Evolutionary conservation across 768 basidiomycete species (phyloP), one percentile per base, ranked within the genome.

Genomic region (Cystofilobasidium macerans): DNA sequence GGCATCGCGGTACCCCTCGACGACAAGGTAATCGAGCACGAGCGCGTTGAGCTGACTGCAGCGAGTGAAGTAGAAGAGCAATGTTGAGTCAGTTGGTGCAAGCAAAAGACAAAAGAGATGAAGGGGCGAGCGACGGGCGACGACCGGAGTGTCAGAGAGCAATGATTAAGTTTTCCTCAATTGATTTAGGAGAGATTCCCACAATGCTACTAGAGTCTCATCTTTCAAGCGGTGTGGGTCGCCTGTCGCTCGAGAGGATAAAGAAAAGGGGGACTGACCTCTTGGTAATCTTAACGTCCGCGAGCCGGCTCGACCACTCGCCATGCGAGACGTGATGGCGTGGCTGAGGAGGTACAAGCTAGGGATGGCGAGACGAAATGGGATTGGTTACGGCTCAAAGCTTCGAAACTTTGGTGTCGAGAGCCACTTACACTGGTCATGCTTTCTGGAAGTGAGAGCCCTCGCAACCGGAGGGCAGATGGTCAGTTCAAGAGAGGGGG

Each of bases 141-240:
- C n/a, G n/a, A n/a, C n/a, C n/a, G n/a, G 26, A 26, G 33, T 60
- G 63, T 77, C 72, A 75, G 73, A 75, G 73, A 74, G 76, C 90
- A 86, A 87, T 88, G 86, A 84, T 88, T 88, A 84, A 85, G 85
- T 78, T 79, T 75, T 81, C 72, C 76, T 81, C 82, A 78, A 72
- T 57, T 76, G 73, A 69, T 77, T 76, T 89, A 91, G 86, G 94
- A 92, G 94, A 98, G 94, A 98, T 98, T 99, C 94, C 94, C 93
- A 97, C 81, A 86, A 78, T 79, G 76, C 82, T 78, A 79, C 76
- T 87, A 86, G 87, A 87, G 86, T 75, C 78, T 75, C 72, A 75
- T 77, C 75, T 70, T 71, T 69, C 68, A 70, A 40, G n/a, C 24
- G 22, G 13, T 6, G 30, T 14, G 28, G n/a, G 6, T 12, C 18